A percentile compares a stretch with the other conserved stretches of the same genome.
phyloP scores from a whole-genome alignment of 306 rosid genomes.

The Astragalus membranaceus region DNA sequence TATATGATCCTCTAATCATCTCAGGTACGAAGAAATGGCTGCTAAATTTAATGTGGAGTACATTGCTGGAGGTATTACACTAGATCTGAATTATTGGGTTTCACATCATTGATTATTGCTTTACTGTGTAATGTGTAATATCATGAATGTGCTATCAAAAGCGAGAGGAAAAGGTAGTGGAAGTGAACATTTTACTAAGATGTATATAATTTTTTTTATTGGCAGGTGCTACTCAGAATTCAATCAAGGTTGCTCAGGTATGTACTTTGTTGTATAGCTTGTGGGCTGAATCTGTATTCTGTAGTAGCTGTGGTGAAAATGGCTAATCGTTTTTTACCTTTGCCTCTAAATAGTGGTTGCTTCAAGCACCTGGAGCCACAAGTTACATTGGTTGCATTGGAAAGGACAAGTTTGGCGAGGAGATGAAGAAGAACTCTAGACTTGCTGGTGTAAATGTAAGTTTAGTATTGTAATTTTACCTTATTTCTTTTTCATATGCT shows the following conservation, averaged over 20 bases:
- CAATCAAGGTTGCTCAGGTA: conserved; percentile 92
- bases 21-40: conserved; percentile 76
- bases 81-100: conserved; percentile 14
- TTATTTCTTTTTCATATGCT: background rate
- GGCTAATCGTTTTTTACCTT: background rate
- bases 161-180: background rate
- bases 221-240: conserved; percentile 90
- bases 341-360: conserved; percentile 62
- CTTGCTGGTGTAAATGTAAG: conserved; percentile 81
- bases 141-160: background rate
- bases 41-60: conserved; percentile 61
- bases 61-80: conserved; percentile 85
- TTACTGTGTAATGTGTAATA: background rate
- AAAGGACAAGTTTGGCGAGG: conserved; percentile 89
- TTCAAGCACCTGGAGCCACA: conserved; percentile 84
- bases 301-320: background rate
- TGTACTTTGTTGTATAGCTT: background rate
- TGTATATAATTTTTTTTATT: background rate
- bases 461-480: conserved; percentile 9
- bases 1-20: background rate
- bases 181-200: background rate
- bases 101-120: background rate
- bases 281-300: background rate
- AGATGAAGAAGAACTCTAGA: conserved; percentile 65
- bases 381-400: conserved; percentile 90